phyloP scores from a whole-genome alignment of 2,329 filamentous ascomycete genomes.

The Phaeosphaeria sp. region DNA sequence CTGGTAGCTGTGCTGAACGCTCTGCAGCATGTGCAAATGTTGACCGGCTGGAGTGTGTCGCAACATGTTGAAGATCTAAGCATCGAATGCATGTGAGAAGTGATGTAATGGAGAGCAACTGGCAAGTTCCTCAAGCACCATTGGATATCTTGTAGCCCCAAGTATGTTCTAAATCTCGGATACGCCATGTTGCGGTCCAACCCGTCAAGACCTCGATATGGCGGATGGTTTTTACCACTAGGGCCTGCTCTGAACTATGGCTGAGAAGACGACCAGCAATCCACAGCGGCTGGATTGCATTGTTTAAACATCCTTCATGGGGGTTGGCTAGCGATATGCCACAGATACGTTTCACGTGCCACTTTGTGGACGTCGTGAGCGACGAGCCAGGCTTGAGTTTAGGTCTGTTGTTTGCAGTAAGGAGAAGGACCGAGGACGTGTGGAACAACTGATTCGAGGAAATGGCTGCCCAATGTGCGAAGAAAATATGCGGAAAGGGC shows the following conservation, averaged over 20 bases:
- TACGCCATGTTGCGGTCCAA: constrained; percentile 63
- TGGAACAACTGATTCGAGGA: constrained; percentile 66
- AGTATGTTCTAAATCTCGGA: constrained; percentile 56
- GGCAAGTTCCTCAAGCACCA: neutral
- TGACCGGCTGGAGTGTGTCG: constrained; percentile 54
- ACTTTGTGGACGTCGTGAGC: constrained; percentile 53
- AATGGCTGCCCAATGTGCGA: constrained; percentile 62
- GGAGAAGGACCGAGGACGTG: constrained; percentile 61
- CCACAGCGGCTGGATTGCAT: constrained; percentile 65
- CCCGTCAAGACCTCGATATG: constrained; percentile 61
- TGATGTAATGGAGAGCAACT: neutral
- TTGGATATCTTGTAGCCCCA: constrained; percentile 34
- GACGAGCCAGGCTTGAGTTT: constrained; percentile 36
- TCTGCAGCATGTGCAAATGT: constrained; percentile 45
- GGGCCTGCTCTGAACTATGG: constrained; percentile 54
- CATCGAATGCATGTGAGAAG: constrained; percentile 18
- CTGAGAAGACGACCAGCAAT: constrained; percentile 63
- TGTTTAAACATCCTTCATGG: constrained; percentile 63
- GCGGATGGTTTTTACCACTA: constrained; percentile 54
- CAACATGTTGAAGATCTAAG: constrained; percentile 20
- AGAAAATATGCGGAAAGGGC: constrained; percentile 62
- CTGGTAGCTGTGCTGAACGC: constrained; percentile 53
- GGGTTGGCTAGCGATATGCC: constrained; percentile 64
- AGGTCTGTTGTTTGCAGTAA: constrained; percentile 52
- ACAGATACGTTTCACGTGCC: constrained; percentile 64